Conservation (phyloP, 2,329 filamentous ascomycete species). For the Karstenula rhodostoma region DNA sequence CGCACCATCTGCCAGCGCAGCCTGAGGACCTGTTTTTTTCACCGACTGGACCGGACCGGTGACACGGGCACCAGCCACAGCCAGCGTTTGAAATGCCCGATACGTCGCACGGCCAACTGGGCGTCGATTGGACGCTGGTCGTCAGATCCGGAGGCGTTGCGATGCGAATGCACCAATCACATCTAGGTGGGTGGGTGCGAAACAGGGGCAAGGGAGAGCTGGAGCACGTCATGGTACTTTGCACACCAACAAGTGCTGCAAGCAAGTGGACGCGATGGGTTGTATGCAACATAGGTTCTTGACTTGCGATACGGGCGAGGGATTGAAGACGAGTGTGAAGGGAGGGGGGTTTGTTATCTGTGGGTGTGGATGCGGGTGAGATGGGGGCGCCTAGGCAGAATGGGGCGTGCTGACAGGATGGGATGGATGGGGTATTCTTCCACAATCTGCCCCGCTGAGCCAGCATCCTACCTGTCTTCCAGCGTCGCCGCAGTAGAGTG, state of each 20-base stretch:
- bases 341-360: background rate
- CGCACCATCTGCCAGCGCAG: background rate
- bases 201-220: background rate
- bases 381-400: background rate
- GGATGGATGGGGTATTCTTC: background rate
- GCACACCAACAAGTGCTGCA: background rate
- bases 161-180: constrained; percentile 3
- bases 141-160: background rate
- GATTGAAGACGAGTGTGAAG: too few species aligned
- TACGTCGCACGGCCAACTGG: background rate
- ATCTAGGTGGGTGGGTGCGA: background rate
- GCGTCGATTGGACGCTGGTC: background rate
- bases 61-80: background rate
- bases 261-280: background rate
- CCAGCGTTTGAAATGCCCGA: background rate
- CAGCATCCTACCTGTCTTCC: background rate
- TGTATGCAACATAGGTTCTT: background rate
- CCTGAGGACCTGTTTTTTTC: background rate
- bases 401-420: background rate
- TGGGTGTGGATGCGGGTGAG: background rate
- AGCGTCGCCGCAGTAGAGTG: constrained; percentile 2
- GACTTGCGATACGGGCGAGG: background rate
- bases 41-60: background rate
- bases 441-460: background rate
- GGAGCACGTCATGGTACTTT: constrained; percentile 9